phyloP scores from a whole-genome alignment of 1,139 yeast genomes.

The Suhomyces chickasaworum region DNA sequence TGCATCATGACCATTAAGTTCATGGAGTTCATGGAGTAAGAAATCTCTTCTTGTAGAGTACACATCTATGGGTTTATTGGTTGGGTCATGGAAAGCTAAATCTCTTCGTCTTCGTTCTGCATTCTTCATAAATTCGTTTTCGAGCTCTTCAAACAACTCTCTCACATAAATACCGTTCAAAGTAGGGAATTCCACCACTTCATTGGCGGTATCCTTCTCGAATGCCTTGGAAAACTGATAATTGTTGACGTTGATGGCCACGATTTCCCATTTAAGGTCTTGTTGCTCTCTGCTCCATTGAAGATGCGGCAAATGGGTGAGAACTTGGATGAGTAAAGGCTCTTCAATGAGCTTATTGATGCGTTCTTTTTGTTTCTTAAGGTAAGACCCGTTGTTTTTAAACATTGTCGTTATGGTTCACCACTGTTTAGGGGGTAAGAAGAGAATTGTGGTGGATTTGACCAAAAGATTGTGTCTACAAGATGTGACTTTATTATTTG shows the following conservation, averaged over 20 bases:
- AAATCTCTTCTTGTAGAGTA: slow-evolving; percentile 10
- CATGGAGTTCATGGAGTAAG: slow-evolving; percentile 29
- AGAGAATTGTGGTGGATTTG: not conserved
- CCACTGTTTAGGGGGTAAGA: too few species aligned
- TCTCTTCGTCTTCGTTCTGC: not conserved
- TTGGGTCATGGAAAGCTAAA: not conserved
- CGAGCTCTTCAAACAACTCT: slow-evolving; percentile 24
- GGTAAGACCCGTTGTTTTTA: slow-evolving; percentile 27
- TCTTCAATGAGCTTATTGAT: slow-evolving; percentile 28
- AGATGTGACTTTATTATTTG: not conserved
- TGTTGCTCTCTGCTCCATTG: slow-evolving; percentile 28
- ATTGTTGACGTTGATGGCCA: slow-evolving; percentile 37
- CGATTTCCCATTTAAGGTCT: slow-evolving; percentile 39
- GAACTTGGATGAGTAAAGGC: slow-evolving; percentile 34
- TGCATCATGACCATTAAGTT: slow-evolving; percentile 25
- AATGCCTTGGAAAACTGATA: slow-evolving; percentile 20
- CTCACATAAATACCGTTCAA: slow-evolving; percentile 33
- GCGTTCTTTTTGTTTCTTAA: slow-evolving; percentile 30
- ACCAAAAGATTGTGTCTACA: not conserved
- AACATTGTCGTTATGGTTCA: slow-evolving; percentile 12
- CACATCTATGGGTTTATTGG: not conserved
- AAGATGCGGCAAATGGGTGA: slow-evolving; percentile 37
- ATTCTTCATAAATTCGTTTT: not conserved
- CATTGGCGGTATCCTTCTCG: slow-evolving; percentile 8
- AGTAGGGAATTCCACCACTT: slow-evolving; percentile 28